A percentile compares a stretch with the other conserved stretches of the same genome.
Evolutionary conservation across 2,329 filamentous ascomycete genomes (phyloP).

Genomic region (Orbilia ellipsospora): DNA sequence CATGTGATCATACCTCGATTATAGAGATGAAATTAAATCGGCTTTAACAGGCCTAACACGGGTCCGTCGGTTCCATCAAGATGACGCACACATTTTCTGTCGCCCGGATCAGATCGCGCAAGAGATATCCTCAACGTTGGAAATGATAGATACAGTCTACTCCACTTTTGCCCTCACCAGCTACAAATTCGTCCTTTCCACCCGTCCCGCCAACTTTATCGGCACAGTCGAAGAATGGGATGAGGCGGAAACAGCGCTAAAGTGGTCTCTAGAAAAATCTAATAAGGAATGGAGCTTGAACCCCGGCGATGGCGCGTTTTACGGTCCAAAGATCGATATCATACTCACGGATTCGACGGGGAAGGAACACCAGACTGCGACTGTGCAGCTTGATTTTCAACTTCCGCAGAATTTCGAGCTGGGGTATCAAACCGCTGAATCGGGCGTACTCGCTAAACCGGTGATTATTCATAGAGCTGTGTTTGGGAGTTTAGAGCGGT

Average conservation of each 20-base stretch:
- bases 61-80: slow-evolving; percentile 87
- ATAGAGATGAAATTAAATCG: slow-evolving; percentile 82
- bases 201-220: slow-evolving; percentile 78
- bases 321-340: slow-evolving; percentile 91
- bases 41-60: slow-evolving; percentile 83
- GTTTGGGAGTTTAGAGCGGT: slow-evolving; percentile 82
- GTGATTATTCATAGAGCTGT: slow-evolving; percentile 88
- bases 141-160: slow-evolving; percentile 80
- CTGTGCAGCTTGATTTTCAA: slow-evolving; percentile 90
- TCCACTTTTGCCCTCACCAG: slow-evolving; percentile 75
- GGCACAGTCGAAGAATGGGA: slow-evolving; percentile 75
- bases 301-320: slow-evolving; percentile 86
- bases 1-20: not conserved
- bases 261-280: slow-evolving; percentile 71
- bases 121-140: slow-evolving; percentile 78
- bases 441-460: slow-evolving; percentile 63
- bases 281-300: slow-evolving; percentile 79
- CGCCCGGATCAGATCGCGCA: slow-evolving; percentile 77
- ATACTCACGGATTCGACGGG: slow-evolving; percentile 81
- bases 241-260: slow-evolving; percentile 74
- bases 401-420: slow-evolving; percentile 83
- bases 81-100: slow-evolving; percentile 92
- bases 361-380: slow-evolving; percentile 89
- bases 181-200: slow-evolving; percentile 81
- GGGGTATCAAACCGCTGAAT: slow-evolving; percentile 71